These are phyloP conservation scores for Scutellaria baicalensis DNA, from an alignment of 257 asterid species.

Conservation along the genomic window DNA sequence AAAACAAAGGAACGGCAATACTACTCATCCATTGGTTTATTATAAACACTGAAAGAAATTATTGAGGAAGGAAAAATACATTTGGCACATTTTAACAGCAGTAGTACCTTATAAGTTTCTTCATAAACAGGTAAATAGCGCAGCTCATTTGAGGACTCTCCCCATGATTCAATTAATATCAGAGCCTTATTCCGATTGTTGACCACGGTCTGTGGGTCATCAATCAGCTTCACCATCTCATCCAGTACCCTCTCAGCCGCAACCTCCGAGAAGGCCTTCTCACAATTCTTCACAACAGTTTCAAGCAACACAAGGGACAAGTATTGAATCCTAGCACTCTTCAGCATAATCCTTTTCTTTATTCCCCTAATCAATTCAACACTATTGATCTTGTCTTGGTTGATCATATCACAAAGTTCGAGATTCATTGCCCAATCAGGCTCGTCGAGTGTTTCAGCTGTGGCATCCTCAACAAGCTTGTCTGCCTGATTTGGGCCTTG, in stretches of 20 bases:
- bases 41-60: not conserved
- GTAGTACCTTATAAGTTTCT: constrained; percentile 88
- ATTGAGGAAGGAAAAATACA: not conserved
- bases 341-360: constrained; percentile 75
- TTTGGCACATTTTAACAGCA: not conserved
- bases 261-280: constrained; percentile 91
- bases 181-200: constrained; percentile 91
- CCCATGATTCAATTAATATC: constrained; percentile 91
- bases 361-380: constrained; percentile 77
- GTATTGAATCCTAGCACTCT: constrained; percentile 83
- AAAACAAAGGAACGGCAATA: not conserved
- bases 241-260: constrained; percentile 96
- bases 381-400: constrained; percentile 67
- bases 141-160: constrained; percentile 88
- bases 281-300: constrained; percentile 92
- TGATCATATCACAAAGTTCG: constrained; percentile 96
- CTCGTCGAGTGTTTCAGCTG: constrained; percentile 80
- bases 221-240: constrained; percentile 99
- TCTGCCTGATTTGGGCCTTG: constrained; percentile 95
- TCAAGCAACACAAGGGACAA: constrained; percentile 88
- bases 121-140: constrained; percentile 97
- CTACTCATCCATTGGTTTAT: not conserved
- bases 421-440: constrained; percentile 98
- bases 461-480: constrained; percentile 94
- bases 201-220: constrained; percentile 94